Conservation (phyloP, 352 stramenopile species). For the Aphanomyces invadans region DNA sequence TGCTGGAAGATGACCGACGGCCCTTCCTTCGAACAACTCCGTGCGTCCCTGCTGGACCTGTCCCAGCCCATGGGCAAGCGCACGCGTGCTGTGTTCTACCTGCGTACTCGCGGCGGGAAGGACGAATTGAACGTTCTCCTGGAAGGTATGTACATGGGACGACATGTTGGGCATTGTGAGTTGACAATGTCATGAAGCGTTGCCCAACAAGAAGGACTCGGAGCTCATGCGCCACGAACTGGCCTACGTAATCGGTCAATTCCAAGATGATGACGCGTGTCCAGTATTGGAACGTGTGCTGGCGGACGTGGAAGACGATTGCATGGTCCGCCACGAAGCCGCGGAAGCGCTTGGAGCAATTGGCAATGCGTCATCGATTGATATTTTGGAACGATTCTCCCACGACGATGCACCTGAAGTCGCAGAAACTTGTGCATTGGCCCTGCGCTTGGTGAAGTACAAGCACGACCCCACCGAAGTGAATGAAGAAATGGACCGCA, state of each 20-base stretch:
- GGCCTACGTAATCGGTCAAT: constrained; percentile 97
- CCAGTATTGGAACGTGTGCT: constrained; percentile 70
- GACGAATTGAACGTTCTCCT: constrained; percentile 73
- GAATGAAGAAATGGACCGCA: constrained; percentile 64
- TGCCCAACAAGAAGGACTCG: constrained; percentile 82
- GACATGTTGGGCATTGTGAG: background rate
- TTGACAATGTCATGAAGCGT: constrained; percentile 32
- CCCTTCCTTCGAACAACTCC: constrained; percentile 56
- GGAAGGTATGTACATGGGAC: constrained; percentile 28
- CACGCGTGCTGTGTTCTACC: constrained; percentile 89
- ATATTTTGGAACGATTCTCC: constrained; percentile 80
- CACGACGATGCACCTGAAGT: constrained; percentile 84
- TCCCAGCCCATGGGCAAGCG: constrained; percentile 82
- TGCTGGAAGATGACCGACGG: constrained; percentile 15
- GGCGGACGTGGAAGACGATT: constrained; percentile 80
- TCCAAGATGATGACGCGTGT: constrained; percentile 86
- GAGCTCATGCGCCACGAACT: constrained; percentile 97
- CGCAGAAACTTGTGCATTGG: constrained; percentile 92
- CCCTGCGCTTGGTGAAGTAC: constrained; percentile 90
- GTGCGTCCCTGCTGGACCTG: constrained; percentile 61
- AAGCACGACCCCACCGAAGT: constrained; percentile 33
- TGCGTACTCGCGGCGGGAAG: constrained; percentile 71
- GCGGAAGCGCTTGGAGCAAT: constrained; percentile 97
- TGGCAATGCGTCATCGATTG: constrained; percentile 66
- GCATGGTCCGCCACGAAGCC: constrained; percentile 89